Percentiles rank a stretch among this genome's conserved stretches.
Evolutionary conservation across 106 monocot species (phyloP).

Genomic region (Gastrodia elata): DNA sequence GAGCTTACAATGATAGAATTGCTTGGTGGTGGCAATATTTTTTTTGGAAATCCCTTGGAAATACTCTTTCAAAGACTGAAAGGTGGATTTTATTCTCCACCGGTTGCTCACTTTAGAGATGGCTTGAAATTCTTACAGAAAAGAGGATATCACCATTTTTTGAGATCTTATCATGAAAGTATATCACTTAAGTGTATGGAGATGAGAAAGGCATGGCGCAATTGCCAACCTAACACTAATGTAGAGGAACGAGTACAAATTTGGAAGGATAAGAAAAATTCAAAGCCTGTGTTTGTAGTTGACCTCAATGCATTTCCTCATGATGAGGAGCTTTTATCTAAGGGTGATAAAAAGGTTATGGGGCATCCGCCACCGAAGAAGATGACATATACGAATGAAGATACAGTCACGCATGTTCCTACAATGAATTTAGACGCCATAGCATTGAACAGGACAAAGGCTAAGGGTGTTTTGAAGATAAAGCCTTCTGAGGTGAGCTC

Average conservation of each 20-base stretch:
- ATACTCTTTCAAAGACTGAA: constrained; percentile 46
- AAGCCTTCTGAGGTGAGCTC: constrained; percentile 29
- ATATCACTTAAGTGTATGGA: constrained; percentile 40
- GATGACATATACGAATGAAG: constrained; percentile 20
- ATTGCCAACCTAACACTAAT: constrained; percentile 21
- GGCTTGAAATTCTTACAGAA: constrained; percentile 44
- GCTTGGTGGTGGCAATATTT: constrained; percentile 51
- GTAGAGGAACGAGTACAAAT: constrained; percentile 49
- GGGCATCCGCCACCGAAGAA: constrained; percentile 27
- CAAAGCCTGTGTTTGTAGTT: constrained; percentile 49
- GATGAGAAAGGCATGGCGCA: constrained; percentile 51
- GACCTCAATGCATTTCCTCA: constrained; percentile 67
- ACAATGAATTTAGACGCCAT: constrained; percentile 1
- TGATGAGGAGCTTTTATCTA: constrained; percentile 34
- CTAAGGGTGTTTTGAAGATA: constrained; percentile 50
- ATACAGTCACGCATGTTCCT: neutral
- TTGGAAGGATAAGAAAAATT: constrained; percentile 33
- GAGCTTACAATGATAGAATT: constrained; percentile 55
- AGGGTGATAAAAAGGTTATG: constrained; percentile 17
- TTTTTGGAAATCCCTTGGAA: constrained; percentile 73
- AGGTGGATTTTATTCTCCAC: constrained; percentile 57
- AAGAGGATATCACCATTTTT: constrained; percentile 38
- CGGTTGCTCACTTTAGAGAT: constrained; percentile 43
- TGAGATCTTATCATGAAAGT: constrained; percentile 68
- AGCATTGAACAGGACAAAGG: constrained; percentile 23